Percentiles rank a stretch among this genome's conserved stretches.
phyloP scores from a whole-genome alignment of 1,284 basidiomycete species.

The Cutaneotrichosporon sp. region DNA sequence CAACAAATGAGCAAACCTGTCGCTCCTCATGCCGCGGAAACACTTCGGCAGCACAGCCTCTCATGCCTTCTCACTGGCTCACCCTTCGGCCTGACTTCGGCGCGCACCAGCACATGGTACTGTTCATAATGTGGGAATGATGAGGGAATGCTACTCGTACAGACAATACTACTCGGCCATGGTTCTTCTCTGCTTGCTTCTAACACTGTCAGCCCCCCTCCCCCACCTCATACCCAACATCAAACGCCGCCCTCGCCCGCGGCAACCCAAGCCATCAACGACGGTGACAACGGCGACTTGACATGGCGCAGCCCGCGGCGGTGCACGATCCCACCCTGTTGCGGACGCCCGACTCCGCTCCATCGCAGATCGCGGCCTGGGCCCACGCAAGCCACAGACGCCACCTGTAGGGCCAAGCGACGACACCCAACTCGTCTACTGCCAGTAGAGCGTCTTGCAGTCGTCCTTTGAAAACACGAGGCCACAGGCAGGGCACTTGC shows the following conservation, averaged over 20 bases:
- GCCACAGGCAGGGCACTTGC: constrained; percentile 93
- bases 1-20: too few species aligned
- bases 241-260: background rate
- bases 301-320: background rate
- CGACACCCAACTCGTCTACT: constrained; percentile 59
- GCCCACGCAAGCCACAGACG: background rate
- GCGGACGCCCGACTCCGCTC: background rate
- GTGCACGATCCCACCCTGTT: background rate
- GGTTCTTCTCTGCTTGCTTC: background rate
- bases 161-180: background rate
- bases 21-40: too few species aligned
- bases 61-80: too few species aligned
- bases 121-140: background rate
- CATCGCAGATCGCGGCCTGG: background rate
- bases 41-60: too few species aligned
- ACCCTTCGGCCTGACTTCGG: too few species aligned
- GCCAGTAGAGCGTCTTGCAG: constrained; percentile 81
- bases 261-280: background rate
- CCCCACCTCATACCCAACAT: background rate
- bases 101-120: too few species aligned
- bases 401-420: background rate
- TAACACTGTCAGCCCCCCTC: background rate
- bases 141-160: background rate
- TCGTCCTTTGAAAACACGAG: constrained; percentile 83
- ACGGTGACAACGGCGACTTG: background rate